phyloP scores from a whole-genome alignment of 352 stramenopile species.

The Globisporangium sylvaticum region DNA sequence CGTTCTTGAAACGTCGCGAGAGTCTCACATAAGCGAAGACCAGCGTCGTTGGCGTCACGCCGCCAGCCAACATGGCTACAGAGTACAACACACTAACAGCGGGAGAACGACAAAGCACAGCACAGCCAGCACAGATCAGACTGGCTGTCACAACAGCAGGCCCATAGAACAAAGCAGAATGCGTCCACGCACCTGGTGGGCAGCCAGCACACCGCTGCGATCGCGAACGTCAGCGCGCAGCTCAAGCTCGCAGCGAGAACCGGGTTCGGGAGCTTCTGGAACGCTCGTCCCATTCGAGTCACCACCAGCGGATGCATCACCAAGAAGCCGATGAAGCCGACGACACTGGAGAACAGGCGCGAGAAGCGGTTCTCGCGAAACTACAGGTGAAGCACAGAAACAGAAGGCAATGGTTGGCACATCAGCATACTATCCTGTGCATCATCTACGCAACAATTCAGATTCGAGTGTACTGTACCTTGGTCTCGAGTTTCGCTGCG shows the following conservation, averaged over 20 bases:
- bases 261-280: slow-evolving; percentile 40
- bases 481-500: slow-evolving; percentile 32
- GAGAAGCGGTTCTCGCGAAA: slow-evolving; percentile 62
- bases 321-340: slow-evolving; percentile 66
- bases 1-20: slow-evolving; percentile 22
- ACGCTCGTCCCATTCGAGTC: slow-evolving; percentile 26
- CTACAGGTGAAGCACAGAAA: slow-evolving; percentile 18
- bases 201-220: slow-evolving; percentile 48
- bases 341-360: slow-evolving; percentile 50
- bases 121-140: background rate
- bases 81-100: slow-evolving; percentile 50
- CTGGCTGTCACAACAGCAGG: background rate
- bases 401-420: background rate
- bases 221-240: slow-evolving; percentile 41
- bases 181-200: slow-evolving; percentile 45
- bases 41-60: slow-evolving; percentile 27
- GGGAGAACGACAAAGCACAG: background rate
- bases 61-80: slow-evolving; percentile 24
- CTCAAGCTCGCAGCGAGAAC: slow-evolving; percentile 39
- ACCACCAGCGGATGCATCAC: slow-evolving; percentile 41
- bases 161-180: too few species aligned
- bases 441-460: background rate
- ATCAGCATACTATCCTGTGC: background rate
- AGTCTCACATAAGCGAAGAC: slow-evolving; percentile 27
- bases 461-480: slow-evolving; percentile 25